Base-by-base conservation (phyloP, 805 yeast genomes). In the Starmerella bombi region DNA sequence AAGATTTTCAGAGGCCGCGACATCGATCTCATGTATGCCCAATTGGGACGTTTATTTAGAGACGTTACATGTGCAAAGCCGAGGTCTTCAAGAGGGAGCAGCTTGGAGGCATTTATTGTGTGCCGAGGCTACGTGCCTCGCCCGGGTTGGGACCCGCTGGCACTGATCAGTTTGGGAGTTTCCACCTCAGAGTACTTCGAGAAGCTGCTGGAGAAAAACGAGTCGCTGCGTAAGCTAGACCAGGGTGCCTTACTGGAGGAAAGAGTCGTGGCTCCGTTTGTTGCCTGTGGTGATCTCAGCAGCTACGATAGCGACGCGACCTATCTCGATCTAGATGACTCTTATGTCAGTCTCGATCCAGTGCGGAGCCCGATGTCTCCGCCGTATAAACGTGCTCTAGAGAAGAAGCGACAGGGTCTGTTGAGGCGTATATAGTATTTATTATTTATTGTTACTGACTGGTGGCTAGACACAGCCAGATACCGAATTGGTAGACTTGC, bases 341-440 rank as follows among this genome's bases (percentile, higher is more conserved):
- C 56, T 23, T 38, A 46, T 21, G 41, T 38, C 17, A 77, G 84
- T 43, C 62, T 91, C 45, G 93, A 84, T 50, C 98, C 98, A 0
- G 93, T 91, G 9, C 97, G 91, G 55, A 67, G 75, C 59, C 98
- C 98, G 7, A 86, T 95, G 1, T 91, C 94, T 25, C 98, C 98
- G 1, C 96, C 98, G 1, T 91, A 91, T 61, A 88, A 88, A 62
- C 73, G 74, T 43, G 98, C 97, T 0, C 62, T 91, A 42, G 94
- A 84, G 56, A 65, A 82, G 71, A 84, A 82, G 61, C 70, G 94
- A 54, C 71, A 70, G 42, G 94, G 94, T 14, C 42, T 48, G 23
- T 42, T 48, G 3, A 25, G 36, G n/a, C 45, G 47, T 14, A 23
- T 28, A 2, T 43, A 28, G 29, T 17, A n/a, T n/a, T n/a, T n/a